Evolutionary conservation across 2,329 filamentous ascomycete genomes (phyloP), one percentile per base, ranked within the genome.

Genomic region (Aspergillus puulaauensis): DNA sequence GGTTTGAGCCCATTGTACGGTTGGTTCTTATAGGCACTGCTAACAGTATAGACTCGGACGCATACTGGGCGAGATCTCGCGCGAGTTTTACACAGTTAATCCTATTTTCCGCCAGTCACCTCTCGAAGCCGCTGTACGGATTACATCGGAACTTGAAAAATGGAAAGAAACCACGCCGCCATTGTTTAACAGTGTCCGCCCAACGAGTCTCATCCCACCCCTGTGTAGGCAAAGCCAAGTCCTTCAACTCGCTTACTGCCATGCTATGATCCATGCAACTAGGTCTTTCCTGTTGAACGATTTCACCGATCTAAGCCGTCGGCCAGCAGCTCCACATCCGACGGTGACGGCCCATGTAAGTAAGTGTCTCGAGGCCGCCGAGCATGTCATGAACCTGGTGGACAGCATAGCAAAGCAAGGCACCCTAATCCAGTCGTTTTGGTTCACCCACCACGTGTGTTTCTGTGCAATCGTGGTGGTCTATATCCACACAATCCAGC

Each of bases 21-120:
- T 23, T 27, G 45, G 54, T 15, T 23, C 14, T 35, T 15, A 4
- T 19, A 48, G 21, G 31, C 17, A 23, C 15, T 40, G 46, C 46
- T 59, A 31, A 54, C 48, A 15, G 12, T 50, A 40, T 46, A 31
- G 76, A 33, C 81, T 84, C 12, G 83, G 82, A 31, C 77, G 82
- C 52, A 79, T 84, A n/a, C 54, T 79, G 73, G 39, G 70, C 77
- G 40, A 76, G 78, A 52, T 81, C 70, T 64, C 83, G 77, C 65
- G 80, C 70, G 46, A 80, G 70, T 67, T 77, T 52, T 75, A 75
- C 52, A 73, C 73, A 1, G 69, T 74, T 17, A 73, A 70, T 23
- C 65, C 70, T 11, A 61, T 63, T 14, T 68, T 67, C 14, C 66
- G 66, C 23, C 66, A 69, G 45, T 66, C 70, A 1, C 68, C 72